These are phyloP conservation scores for Cucurbita moschata DNA, from an alignment of 306 rosid genomes.

Conservation along the genomic window DNA sequence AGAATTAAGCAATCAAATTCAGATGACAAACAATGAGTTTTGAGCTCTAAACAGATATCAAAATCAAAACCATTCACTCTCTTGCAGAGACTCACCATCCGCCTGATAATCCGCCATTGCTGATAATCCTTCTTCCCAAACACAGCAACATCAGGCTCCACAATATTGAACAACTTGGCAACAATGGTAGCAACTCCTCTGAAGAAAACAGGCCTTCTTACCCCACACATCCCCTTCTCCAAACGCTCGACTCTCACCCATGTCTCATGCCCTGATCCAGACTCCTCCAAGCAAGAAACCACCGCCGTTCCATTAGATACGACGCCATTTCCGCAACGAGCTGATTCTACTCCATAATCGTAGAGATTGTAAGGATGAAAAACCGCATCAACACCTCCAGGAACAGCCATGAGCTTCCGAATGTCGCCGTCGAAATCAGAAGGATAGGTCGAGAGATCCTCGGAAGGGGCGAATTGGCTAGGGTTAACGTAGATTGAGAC, in stretches of 20 bases:
- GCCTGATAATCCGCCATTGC: conserved; percentile 62
- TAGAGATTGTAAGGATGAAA: conserved; percentile 58
- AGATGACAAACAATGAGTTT: neutral
- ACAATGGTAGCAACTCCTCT: conserved; percentile 87
- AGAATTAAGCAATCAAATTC: neutral
- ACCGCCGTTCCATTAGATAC: neutral
- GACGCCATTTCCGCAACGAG: neutral
- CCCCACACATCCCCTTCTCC: conserved; percentile 77
- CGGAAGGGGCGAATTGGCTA: conserved; percentile 71
- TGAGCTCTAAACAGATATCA: neutral
- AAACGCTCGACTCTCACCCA: conserved; percentile 73
- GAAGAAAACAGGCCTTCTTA: conserved; percentile 67
- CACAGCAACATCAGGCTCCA: conserved; percentile 77
- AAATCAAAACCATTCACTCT: neutral
- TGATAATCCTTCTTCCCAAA: conserved; percentile 96
- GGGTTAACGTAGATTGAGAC: conserved; percentile 87
- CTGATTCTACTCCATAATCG: conserved; percentile 24
- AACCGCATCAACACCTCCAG: conserved; percentile 63
- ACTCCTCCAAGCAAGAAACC: conserved; percentile 52
- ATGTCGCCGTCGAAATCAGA: conserved; percentile 67
- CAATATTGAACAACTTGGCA: conserved; percentile 66
- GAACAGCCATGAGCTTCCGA: conserved; percentile 33
- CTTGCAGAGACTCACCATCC: conserved; percentile 33
- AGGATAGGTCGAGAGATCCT: conserved; percentile 79
- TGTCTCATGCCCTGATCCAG: conserved; percentile 52